Evolutionary conservation across 139 green algal genomes (phyloP).

Genomic region (Picochlorum sp.): DNA sequence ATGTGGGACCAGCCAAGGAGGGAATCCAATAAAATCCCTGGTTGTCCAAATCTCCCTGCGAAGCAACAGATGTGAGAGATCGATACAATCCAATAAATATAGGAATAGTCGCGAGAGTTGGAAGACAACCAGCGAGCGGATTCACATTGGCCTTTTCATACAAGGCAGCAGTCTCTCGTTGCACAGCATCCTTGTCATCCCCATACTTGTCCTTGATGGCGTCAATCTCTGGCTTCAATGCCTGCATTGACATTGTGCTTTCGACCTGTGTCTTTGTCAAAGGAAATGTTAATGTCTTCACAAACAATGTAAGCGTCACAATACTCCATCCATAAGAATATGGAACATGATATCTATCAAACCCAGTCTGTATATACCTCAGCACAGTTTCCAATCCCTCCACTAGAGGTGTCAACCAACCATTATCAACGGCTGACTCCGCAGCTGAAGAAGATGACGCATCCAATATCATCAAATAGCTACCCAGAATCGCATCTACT

Average conservation of each 20-base stretch:
- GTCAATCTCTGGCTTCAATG: conserved; percentile 81
- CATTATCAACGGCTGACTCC: conserved; percentile 25
- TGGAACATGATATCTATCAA: conserved; percentile 66
- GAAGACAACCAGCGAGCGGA: conserved; percentile 78
- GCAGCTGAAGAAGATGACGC: conserved; percentile 5
- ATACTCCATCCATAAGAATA: conserved; percentile 96
- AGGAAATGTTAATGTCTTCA: conserved; percentile 89
- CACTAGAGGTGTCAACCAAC: conserved; percentile 58
- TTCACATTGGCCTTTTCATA: conserved; percentile 84
- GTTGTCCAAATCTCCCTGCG: conserved; percentile 26
- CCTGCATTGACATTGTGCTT: conserved; percentile 60
- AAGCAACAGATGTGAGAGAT: conserved; percentile 53
- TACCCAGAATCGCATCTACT: background rate
- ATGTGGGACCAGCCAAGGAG: conserved; percentile 54
- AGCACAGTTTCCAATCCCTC: conserved; percentile 58
- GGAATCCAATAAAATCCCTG: conserved; percentile 88
- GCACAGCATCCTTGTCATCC: conserved; percentile 74
- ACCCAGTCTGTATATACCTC: conserved; percentile 59
- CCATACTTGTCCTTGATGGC: conserved; percentile 80
- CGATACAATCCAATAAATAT: conserved; percentile 88
- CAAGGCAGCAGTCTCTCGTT: conserved; percentile 67
- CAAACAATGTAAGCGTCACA: conserved; percentile 78
- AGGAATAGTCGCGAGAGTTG: conserved; percentile 82
- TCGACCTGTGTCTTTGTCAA: conserved; percentile 96
- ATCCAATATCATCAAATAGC: conserved; percentile 3